phyloP scores from a whole-genome alignment of 1,284 basidiomycete species.

The Tausonia pullulans region DNA sequence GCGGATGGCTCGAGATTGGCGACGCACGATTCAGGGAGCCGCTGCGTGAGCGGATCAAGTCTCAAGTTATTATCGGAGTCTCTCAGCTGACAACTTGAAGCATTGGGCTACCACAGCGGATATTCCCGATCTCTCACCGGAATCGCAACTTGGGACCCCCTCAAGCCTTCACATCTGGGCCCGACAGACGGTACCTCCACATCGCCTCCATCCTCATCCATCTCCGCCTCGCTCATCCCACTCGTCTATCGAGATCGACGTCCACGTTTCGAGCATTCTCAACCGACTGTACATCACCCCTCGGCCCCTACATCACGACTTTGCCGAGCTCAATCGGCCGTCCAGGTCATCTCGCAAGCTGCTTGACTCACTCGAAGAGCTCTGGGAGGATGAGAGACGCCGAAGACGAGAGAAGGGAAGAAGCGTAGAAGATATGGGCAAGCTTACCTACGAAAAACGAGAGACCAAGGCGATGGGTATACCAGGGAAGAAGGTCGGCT shows the following conservation, averaged over 20 bases:
- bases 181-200: conserved; percentile 22
- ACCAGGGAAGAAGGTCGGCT: conserved; percentile 35
- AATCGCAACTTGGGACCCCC: conserved; percentile 8
- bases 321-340: conserved; percentile 43
- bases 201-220: conserved; percentile 27
- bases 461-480: background rate
- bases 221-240: conserved; percentile 52
- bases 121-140: conserved; percentile 22
- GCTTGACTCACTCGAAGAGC: conserved; percentile 74
- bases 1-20: conserved; percentile 66
- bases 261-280: conserved; percentile 66
- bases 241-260: conserved; percentile 74
- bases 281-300: conserved; percentile 60
- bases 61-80: background rate
- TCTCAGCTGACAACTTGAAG: background rate
- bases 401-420: conserved; percentile 52
- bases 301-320: conserved; percentile 62
- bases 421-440: conserved; percentile 1
- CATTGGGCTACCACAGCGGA: conserved; percentile 16
- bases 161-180: conserved; percentile 23
- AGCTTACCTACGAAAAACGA: background rate
- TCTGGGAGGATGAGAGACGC: conserved; percentile 87
- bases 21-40: conserved; percentile 42
- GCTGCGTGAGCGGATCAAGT: conserved; percentile 28
- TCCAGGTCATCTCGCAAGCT: conserved; percentile 51